These are phyloP conservation scores for Hansenula lynferdii DNA, from an alignment of 1,139 yeast genomes.

Conservation along the genomic window DNA sequence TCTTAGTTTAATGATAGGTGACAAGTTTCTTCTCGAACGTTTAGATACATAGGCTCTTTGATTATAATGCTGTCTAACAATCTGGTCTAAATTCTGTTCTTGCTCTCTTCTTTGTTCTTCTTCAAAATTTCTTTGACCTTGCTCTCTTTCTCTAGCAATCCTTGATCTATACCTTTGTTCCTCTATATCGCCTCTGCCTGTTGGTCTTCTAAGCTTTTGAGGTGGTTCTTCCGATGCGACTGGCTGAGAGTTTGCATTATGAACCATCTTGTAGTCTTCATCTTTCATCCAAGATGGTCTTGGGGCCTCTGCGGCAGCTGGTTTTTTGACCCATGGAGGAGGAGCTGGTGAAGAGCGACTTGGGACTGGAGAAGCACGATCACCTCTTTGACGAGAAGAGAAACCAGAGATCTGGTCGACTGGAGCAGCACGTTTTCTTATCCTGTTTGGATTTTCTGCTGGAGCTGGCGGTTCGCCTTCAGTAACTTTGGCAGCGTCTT, in stretches of 20 bases:
- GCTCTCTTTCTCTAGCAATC: conserved; percentile 18
- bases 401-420: not conserved
- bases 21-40: conserved; percentile 58
- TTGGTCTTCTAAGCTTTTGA: conserved; percentile 18
- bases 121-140: conserved; percentile 3
- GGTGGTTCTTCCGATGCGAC: conserved; percentile 8
- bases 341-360: not conserved
- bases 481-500: not conserved
- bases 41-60: conserved; percentile 73
- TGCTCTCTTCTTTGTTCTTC: conserved; percentile 12
- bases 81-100: conserved; percentile 33
- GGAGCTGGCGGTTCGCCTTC: not conserved
- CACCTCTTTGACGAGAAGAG: conserved; percentile 1
- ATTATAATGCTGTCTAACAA: conserved; percentile 82
- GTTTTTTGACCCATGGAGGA: conserved; percentile 1
- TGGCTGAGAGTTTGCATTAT: conserved; percentile 1
- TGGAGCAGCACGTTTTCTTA: not conserved
- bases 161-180: conserved; percentile 14
- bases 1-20: conserved; percentile 82
- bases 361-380: not conserved
- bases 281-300: conserved; percentile 8
- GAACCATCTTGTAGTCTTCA: conserved; percentile 5
- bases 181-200: conserved; percentile 13
- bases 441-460: not conserved
- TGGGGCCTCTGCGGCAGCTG: not conserved